Evolutionary conservation across 2,329 filamentous ascomycete species (phyloP).

Genomic region (Alternaria metachromatica): DNA sequence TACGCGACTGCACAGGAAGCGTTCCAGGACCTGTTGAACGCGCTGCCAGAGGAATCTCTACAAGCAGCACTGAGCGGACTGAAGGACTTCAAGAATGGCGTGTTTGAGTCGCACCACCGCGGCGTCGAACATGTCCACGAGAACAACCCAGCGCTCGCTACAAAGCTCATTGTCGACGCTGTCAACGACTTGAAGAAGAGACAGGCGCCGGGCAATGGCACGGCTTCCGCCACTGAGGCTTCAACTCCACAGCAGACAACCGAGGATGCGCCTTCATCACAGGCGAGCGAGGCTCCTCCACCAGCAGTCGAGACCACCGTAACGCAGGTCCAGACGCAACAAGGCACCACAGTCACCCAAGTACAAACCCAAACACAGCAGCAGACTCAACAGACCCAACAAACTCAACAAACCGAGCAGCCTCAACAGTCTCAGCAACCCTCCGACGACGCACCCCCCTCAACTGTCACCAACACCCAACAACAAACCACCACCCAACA

Average conservation of each 20-base stretch:
- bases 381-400: conserved; percentile 3
- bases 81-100: conserved; percentile 70
- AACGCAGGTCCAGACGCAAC: not conserved
- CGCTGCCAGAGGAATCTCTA: conserved; percentile 65
- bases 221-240: conserved; percentile 12
- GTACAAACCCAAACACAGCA: not conserved
- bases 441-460: conserved; percentile 1
- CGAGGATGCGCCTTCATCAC: conserved; percentile 11
- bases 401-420: conserved; percentile 2
- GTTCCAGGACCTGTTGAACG: conserved; percentile 64
- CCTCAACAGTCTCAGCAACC: not conserved
- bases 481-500: not conserved
- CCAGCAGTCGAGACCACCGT: conserved; percentile 7
- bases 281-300: conserved; percentile 3
- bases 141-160: conserved; percentile 67
- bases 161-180: conserved; percentile 68
- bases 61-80: conserved; percentile 71
- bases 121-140: conserved; percentile 69
- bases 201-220: conserved; percentile 43
- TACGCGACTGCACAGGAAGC: conserved; percentile 47
- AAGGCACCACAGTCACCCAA: not conserved
- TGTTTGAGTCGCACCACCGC: conserved; percentile 69
- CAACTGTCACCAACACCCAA: not conserved
- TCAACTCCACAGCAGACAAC: conserved; percentile 6
- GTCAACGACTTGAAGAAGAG: conserved; percentile 57